Conservation (phyloP, 225 moss, liverwort and hornwort genomes). For the Bryum argenteum region DNA sequence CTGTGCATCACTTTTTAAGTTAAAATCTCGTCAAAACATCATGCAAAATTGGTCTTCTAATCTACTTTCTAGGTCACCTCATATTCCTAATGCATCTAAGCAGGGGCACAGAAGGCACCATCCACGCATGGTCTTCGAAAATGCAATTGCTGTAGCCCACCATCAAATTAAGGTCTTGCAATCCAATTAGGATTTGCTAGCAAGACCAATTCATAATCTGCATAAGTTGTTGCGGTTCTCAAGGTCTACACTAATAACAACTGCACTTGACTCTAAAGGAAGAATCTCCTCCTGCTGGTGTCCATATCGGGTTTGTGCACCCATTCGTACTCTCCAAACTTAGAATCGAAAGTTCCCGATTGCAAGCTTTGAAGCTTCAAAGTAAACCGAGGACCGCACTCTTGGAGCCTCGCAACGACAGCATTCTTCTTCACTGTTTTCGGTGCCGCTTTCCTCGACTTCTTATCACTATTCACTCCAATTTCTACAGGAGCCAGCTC, state of each 20-base stretch:
- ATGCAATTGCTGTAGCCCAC: not conserved
- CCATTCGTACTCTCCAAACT: conserved; percentile 98
- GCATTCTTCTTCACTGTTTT: conserved; percentile 69
- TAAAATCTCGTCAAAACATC: conserved; percentile 5
- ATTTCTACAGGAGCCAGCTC: conserved; percentile 63
- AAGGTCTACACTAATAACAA: not conserved
- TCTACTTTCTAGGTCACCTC: conserved; percentile 12
- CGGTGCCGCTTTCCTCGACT: conserved; percentile 45
- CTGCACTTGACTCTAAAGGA: conserved; percentile 47
- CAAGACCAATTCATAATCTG: conserved; percentile 3
- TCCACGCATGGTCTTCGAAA: conserved; percentile 15
- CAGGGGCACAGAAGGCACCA: conserved; percentile 8
- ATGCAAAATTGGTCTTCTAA: conserved; percentile 37
- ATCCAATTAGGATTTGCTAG: not conserved
- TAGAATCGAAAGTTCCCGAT: conserved; percentile 89
- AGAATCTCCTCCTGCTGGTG: conserved; percentile 91
- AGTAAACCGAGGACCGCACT: conserved; percentile 95
- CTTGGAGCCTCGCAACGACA: conserved; percentile 85
- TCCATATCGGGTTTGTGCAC: conserved; percentile 97
- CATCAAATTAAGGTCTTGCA: not conserved
- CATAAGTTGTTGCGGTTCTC: not conserved
- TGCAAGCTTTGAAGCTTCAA: conserved; percentile 88
- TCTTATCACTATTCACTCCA: conserved; percentile 47
- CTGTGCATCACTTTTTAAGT: not conserved
- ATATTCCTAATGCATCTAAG: conserved; percentile 7